Base-by-base conservation (phyloP, 2,329 filamentous ascomycete species). In the Aspergillus pseudonomiae region DNA sequence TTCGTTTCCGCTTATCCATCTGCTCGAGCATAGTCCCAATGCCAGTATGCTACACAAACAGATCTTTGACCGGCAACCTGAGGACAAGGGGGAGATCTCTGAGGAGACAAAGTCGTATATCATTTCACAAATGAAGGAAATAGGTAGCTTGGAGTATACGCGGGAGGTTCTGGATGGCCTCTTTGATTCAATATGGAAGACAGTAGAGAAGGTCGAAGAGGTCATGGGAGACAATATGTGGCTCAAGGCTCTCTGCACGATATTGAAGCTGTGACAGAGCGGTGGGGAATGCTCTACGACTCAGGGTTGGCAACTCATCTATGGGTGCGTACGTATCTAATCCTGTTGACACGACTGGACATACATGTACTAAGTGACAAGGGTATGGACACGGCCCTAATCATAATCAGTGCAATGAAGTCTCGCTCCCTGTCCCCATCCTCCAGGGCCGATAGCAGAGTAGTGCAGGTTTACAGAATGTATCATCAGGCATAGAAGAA, bases 1-100 rank as follows among this genome's bases (percentile, higher is more conserved):
- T 63, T 79, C 77, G 0, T 73, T 80, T n/a, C 71, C 77, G 6
- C 45, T 71, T 6, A 61, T 69, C 46, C 64, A 65, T 46, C 39
- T 61, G 6, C 43, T 63, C 1, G 34, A 55, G 26, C 12, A 60
- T 24, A 60, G 30, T 26, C 21, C 50, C 3, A 48, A 24, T 24
- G 11, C 48, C 24, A 53, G 28, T 11, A 26, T 14, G 6, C 10
- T 63, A 2, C 28, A 45, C 0, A 16, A 34, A 5, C 6, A 39
- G 6, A 19, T 59, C 2, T 63, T 57, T 5, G 36, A 3, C 32
- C 26, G 28, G 7, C 26, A 39, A 16, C 7, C 43, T 2, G 32
- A 16, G 19, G 6, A 21, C 3, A 26, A 36, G 16, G 41, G n/a
- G 0, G 43, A 56, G 4, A 39, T 61, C 4, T 55, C 57, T 0